Evolutionary conservation across 257 asterid genomes (phyloP).

Genomic region (Rhazya stricta): DNA sequence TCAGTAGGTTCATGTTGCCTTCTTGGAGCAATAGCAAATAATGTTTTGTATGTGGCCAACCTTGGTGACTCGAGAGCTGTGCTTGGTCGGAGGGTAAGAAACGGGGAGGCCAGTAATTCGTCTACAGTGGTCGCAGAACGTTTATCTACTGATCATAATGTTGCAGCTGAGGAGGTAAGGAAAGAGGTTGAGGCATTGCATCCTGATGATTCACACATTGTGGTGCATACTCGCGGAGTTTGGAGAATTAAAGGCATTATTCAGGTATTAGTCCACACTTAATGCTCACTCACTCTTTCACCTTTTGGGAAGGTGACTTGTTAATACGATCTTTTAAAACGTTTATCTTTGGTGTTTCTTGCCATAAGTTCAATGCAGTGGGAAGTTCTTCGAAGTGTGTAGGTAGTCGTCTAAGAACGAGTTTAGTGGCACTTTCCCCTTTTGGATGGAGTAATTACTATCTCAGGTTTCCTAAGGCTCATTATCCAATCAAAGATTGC

Average conservation of each 20-base stretch:
- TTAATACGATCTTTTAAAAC: not conserved
- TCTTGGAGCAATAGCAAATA: constrained; percentile 32
- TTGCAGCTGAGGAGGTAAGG: constrained; percentile 38
- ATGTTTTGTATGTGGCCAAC: constrained; percentile 34
- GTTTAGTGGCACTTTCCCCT: not conserved
- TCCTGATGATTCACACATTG: constrained; percentile 42
- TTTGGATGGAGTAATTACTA: not conserved
- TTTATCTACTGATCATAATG: constrained; percentile 36
- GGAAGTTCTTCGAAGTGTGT: not conserved
- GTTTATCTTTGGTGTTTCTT: not conserved
- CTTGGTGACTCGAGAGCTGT: constrained; percentile 44
- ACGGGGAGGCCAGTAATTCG: constrained; percentile 16
- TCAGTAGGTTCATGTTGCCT: constrained; percentile 42
- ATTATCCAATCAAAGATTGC: not conserved
- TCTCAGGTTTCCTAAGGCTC: not conserved
- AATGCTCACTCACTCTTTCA: not conserved
- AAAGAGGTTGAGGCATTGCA: constrained; percentile 42
- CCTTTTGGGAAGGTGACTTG: not conserved
- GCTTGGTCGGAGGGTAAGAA: constrained; percentile 28
- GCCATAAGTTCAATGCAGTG: not conserved
- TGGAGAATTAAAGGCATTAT: constrained; percentile 46
- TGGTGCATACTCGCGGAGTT: constrained; percentile 34
- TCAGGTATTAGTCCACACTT: constrained; percentile 24
- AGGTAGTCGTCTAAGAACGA: not conserved
- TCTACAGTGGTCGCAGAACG: constrained; percentile 33